phyloP scores from a whole-genome alignment of 768 basidiomycete species.

The Omphalotus guepiniiformis region DNA sequence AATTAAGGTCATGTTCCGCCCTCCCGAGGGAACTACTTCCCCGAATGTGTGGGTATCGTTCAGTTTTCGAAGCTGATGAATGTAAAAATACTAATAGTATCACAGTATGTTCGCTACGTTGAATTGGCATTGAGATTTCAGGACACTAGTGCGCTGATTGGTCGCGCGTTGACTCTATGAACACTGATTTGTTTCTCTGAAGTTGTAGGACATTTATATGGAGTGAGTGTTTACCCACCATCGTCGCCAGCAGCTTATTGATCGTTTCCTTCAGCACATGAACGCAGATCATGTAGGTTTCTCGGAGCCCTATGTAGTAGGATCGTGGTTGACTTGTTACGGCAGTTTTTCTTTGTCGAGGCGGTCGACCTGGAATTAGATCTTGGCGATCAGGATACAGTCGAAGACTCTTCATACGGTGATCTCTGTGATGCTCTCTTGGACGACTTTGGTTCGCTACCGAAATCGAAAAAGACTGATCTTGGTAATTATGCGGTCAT shows the following conservation, averaged over 20 bases:
- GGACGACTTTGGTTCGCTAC: slow-evolving; percentile 62
- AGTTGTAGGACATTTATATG: slow-evolving; percentile 72
- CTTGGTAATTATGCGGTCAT: slow-evolving; percentile 68
- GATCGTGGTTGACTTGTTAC: slow-evolving; percentile 10
- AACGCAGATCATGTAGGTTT: slow-evolving; percentile 72
- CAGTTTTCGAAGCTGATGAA: slow-evolving; percentile 1
- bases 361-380: slow-evolving; percentile 48
- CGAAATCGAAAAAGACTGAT: slow-evolving; percentile 48
- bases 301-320: slow-evolving; percentile 8
- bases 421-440: slow-evolving; percentile 55
- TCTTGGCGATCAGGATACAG: neutral
- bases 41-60: slow-evolving; percentile 67
- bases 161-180: too few relatives aligned
- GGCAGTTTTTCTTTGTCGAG: slow-evolving; percentile 54
- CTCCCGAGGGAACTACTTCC: slow-evolving; percentile 72
- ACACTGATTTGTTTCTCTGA: neutral
- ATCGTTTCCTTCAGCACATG: slow-evolving; percentile 57
- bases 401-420: slow-evolving; percentile 9
- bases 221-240: slow-evolving; percentile 57
- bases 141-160: slow-evolving; percentile 54
- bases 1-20: slow-evolving; percentile 89
- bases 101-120: slow-evolving; percentile 60
- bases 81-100: neutral
- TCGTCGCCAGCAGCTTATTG: too few relatives aligned
- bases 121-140: slow-evolving; percentile 80